Percentiles rank a stretch among this genome's conserved stretches.
Evolutionary conservation across 148 eudicot species (phyloP).

Genomic region (Spergularia marina): DNA sequence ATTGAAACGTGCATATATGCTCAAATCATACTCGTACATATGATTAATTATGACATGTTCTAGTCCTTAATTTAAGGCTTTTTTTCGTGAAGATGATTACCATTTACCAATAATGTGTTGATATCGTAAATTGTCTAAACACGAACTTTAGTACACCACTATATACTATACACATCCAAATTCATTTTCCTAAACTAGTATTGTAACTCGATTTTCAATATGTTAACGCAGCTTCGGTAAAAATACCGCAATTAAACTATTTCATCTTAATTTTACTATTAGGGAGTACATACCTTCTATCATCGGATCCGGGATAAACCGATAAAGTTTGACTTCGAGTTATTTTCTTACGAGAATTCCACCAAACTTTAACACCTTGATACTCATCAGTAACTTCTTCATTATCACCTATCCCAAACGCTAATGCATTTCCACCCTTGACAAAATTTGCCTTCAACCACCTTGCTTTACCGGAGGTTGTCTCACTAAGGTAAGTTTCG

Average conservation of each 20-base stretch:
- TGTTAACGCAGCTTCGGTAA: no score
- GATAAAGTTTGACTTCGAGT: not conserved
- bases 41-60: no score
- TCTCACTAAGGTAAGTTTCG: not conserved
- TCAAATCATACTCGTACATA: no score
- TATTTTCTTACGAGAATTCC: not conserved
- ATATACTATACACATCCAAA: no score
- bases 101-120: no score
- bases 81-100: no score
- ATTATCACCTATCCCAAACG: not conserved
- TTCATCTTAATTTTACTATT: not conserved
- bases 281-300: not conserved
- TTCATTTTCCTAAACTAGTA: no score
- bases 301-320: not conserved
- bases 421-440: not conserved
- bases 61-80: no score
- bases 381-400: not conserved
- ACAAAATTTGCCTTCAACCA: not conserved
- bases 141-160: no score
- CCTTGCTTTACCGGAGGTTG: not conserved
- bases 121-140: no score
- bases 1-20: no score
- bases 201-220: no score
- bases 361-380: not conserved
- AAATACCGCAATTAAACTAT: not conserved